Evolutionary conservation across 2,329 filamentous ascomycete species (phyloP).

Genomic region (Arthrobotrys conoides): DNA sequence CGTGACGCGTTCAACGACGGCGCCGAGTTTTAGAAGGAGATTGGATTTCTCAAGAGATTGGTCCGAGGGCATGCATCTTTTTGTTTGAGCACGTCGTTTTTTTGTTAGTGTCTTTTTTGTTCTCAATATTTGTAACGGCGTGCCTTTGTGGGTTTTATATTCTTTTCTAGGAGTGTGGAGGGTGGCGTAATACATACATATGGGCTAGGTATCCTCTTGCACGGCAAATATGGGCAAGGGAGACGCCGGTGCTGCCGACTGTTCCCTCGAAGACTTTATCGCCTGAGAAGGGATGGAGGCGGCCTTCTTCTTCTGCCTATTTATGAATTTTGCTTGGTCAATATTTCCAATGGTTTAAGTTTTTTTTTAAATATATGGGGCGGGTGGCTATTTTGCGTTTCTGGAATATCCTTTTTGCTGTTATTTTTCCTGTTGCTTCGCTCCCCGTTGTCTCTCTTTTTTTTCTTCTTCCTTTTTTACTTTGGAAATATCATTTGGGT

Average conservation of each 20-base stretch:
- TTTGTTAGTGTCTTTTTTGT: slow-evolving; percentile 31
- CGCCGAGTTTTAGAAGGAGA: slow-evolving; percentile 88
- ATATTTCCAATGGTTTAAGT: background rate
- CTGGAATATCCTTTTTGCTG: background rate
- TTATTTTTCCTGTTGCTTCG: background rate
- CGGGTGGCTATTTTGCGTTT: slow-evolving; percentile 3
- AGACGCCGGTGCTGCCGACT: slow-evolving; percentile 95
- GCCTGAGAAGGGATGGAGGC: slow-evolving; percentile 82
- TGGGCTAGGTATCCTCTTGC: slow-evolving; percentile 91
- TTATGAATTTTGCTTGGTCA: slow-evolving; percentile 21
- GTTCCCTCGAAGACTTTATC: slow-evolving; percentile 99
- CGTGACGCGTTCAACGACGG: slow-evolving; percentile 89
- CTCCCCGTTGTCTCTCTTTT: slow-evolving; percentile 8
- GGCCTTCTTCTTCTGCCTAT: slow-evolving; percentile 81
- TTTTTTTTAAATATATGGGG: background rate
- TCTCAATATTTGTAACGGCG: background rate
- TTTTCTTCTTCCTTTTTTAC: background rate
- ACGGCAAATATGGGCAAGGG: slow-evolving; percentile 87
- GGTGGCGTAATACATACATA: slow-evolving; percentile 72
- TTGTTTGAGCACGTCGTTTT: background rate
- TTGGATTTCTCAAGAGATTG: slow-evolving; percentile 90
- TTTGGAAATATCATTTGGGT: slow-evolving; percentile 17
- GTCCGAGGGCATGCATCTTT: slow-evolving; percentile 91
- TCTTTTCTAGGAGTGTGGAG: slow-evolving; percentile 18
- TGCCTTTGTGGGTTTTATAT: slow-evolving; percentile 10